These are phyloP conservation scores for Stephanodiscus minutulus DNA, from an alignment of 108 stramenopile species.

Conservation along the genomic window DNA sequence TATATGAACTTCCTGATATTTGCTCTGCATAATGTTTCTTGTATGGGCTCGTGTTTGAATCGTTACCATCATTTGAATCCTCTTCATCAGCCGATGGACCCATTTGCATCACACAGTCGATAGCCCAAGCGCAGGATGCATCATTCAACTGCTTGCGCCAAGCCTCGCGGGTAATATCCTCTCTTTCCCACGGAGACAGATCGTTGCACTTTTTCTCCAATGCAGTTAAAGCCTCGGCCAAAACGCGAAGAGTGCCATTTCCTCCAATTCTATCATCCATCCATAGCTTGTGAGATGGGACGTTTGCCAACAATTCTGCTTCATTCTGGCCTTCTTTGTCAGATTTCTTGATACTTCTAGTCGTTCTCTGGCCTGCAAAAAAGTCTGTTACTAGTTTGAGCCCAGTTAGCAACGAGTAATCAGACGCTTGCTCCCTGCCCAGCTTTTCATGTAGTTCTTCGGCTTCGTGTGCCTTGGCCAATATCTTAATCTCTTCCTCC, in stretches of 20 bases:
- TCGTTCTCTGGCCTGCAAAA: conserved; percentile 39
- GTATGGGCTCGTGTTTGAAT: conserved; percentile 1
- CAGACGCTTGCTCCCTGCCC: conserved; percentile 36
- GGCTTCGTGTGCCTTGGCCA: conserved; percentile 38
- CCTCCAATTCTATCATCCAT: conserved; percentile 36
- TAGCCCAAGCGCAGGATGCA: conserved; percentile 62
- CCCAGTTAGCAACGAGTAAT: conserved; percentile 66
- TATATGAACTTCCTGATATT: conserved; percentile 19
- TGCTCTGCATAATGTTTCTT: conserved; percentile 31
- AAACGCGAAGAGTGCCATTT: conserved; percentile 61
- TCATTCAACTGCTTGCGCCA: conserved; percentile 68
- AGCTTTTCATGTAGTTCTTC: conserved; percentile 44
- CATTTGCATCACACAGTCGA: conserved; percentile 36
- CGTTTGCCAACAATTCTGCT: conserved; percentile 15
- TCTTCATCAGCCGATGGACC: conserved; percentile 35
- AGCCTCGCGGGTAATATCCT: conserved; percentile 48
- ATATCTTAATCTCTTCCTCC: conserved; percentile 50
- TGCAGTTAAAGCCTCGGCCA: conserved; percentile 62
- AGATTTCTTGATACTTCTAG: conserved; percentile 14
- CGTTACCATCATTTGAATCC: conserved; percentile 10
- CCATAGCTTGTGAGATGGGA: conserved; percentile 44
- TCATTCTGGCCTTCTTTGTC: conserved; percentile 19
- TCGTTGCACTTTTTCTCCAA: conserved; percentile 67
- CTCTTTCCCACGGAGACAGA: conserved; percentile 59
- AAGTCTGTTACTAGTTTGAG: conserved; percentile 56